Evolutionary conservation across 1,139 yeast genomes (phyloP), one percentile per base, ranked within the genome.

Genomic region (Geotrichum aggregatum): DNA sequence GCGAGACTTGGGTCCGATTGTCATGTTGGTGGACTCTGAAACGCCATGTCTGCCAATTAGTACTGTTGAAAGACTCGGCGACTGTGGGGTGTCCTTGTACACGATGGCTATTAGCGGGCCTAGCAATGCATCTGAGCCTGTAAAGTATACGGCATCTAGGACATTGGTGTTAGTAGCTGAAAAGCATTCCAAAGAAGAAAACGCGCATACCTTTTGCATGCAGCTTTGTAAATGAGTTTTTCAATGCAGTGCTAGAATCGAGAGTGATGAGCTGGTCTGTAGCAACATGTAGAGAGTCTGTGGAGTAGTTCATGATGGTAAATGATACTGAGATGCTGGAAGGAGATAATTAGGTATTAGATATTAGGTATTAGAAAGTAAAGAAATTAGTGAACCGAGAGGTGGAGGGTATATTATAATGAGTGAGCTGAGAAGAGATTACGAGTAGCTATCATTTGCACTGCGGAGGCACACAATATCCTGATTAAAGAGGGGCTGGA

Each of bases 41-140:
- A 82, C 76, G 0, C 97, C 98, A 59, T 81, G 82, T 52, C 79
- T 77, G 39, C 92, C 82, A 26, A 91, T 65, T 16, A 88, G 71
- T 2, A 84, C 73, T 2, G 88, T 77, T 52, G 84, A 77, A 18
- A 84, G 72, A 55, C 18, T 18, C 4, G 44, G 50, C 34, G 55
- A 39, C 5, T 51, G 41, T 8, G 57, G 56, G 10, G 49, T 54
- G 26, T 58, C 55, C 38, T 58, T 57, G 51, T 66, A 67, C 13
- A 70, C 63, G 5, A 69, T 59, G 1, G 71, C 69, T 24, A 71
- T 49, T 2, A 69, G 59, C 11, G 58, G 60, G 35, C 73, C 73
- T 46, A 70, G 64, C 13, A 68, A 57, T 3, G 66, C 59, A 58
- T 71, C 74, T 24, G 62, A 55, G 13, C 71, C 72, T 3, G 68